phyloP scores from a whole-genome alignment of 805 yeast genomes.

The Barnettozyma pratensis region DNA sequence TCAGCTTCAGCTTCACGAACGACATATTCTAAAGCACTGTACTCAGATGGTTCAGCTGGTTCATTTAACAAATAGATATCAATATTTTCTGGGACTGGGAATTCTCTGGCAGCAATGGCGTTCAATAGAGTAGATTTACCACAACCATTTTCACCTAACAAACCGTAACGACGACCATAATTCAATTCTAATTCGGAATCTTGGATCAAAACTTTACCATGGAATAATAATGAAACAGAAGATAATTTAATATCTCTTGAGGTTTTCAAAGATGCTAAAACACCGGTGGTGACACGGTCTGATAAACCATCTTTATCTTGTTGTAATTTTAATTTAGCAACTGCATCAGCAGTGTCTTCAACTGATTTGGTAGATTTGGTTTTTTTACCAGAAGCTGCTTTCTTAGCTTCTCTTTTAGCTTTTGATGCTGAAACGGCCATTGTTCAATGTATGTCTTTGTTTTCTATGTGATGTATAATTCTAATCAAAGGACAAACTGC shows the following conservation, averaged over 20 bases:
- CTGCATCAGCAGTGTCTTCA: slow-evolving; percentile 59
- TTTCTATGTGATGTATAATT: neutral
- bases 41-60: slow-evolving; percentile 94
- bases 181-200: slow-evolving; percentile 90
- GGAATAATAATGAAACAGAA: slow-evolving; percentile 88
- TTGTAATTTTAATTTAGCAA: slow-evolving; percentile 85
- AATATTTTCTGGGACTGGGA: slow-evolving; percentile 86
- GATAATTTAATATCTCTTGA: slow-evolving; percentile 92
- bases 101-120: slow-evolving; percentile 93
- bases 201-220: slow-evolving; percentile 93
- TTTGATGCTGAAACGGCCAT: slow-evolving; percentile 71
- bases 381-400: slow-evolving; percentile 70
- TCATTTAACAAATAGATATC: slow-evolving; percentile 93
- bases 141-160: slow-evolving; percentile 97
- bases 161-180: slow-evolving; percentile 96
- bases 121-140: slow-evolving; percentile 95
- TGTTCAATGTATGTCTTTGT: neutral
- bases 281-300: slow-evolving; percentile 98
- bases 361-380: slow-evolving; percentile 52
- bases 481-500: neutral
- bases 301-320: slow-evolving; percentile 91
- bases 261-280: slow-evolving; percentile 78
- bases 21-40: slow-evolving; percentile 90
- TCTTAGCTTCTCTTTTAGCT: slow-evolving; percentile 97
- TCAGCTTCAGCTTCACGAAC: slow-evolving; percentile 94